Percentiles rank a stretch among this genome's conserved stretches.
Evolutionary conservation across 345 rosid genomes (phyloP).

Genomic region (Schrenkiella parvula): DNA sequence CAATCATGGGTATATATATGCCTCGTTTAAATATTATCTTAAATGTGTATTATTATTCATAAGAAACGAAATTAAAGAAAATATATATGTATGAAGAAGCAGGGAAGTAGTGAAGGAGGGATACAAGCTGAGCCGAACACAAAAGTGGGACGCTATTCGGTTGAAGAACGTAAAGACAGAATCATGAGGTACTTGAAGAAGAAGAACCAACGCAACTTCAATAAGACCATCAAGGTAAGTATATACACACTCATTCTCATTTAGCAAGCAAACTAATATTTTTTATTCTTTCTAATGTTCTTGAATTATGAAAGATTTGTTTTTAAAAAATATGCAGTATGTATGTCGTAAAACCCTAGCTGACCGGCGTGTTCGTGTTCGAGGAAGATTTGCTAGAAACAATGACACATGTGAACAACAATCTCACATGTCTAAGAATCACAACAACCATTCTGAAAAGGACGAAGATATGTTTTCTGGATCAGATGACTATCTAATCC

Average conservation of each 20-base stretch:
- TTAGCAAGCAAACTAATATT: neutral
- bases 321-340: slow-evolving; percentile 42
- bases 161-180: slow-evolving; percentile 83
- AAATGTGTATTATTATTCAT: neutral
- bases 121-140: slow-evolving; percentile 38
- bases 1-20: slow-evolving; percentile 39
- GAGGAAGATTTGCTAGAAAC: slow-evolving; percentile 88
- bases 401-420: slow-evolving; percentile 56
- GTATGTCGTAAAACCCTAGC: slow-evolving; percentile 94
- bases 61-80: neutral
- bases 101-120: slow-evolving; percentile 45
- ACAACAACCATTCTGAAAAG: slow-evolving; percentile 33
- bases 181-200: slow-evolving; percentile 81
- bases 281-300: neutral
- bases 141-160: slow-evolving; percentile 71
- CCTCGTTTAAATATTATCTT: neutral
- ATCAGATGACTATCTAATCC: slow-evolving; percentile 31
- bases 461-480: slow-evolving; percentile 40
- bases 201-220: slow-evolving; percentile 88
- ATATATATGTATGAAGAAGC: slow-evolving; percentile 7
- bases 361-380: slow-evolving; percentile 81
- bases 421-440: slow-evolving; percentile 35
- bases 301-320: neutral
- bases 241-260: neutral
- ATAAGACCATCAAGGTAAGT: slow-evolving; percentile 83